Conservation (phyloP, 2,329 filamentous ascomycete genomes). For the Lizonia empirigonia region DNA sequence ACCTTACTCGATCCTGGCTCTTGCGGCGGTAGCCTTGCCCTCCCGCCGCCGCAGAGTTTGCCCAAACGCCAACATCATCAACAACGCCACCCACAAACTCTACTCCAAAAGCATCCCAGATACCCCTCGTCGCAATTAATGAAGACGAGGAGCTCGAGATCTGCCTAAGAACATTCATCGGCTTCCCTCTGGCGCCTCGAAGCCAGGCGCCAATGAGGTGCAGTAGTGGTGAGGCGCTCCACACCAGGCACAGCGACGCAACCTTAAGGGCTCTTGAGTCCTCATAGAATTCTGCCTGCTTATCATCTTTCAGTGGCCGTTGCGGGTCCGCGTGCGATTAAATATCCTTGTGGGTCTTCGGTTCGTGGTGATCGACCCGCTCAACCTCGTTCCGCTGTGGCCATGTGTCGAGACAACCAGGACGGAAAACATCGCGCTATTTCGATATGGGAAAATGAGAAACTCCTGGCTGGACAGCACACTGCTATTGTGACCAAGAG, state of each 20-base stretch:
- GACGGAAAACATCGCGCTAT: neutral
- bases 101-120: neutral
- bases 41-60: neutral
- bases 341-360: neutral
- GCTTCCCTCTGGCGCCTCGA: neutral
- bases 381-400: neutral
- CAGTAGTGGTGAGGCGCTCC: neutral
- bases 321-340: neutral
- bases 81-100: neutral
- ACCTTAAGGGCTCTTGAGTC: neutral
- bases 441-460: neutral
- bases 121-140: neutral
- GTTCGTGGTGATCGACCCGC: neutral
- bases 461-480: neutral
- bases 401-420: neutral
- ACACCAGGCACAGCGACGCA: neutral
- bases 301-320: neutral
- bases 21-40: neutral
- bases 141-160: neutral
- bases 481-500: neutral
- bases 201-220: neutral
- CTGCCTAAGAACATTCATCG: neutral
- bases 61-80: slow-evolving; percentile 5
- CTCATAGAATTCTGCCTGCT: neutral
- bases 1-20: neutral